Percentiles rank a stretch among this genome's conserved stretches.
Conservation (phyloP, 345 rosid genomes). For the Geranium brycei region DNA sequence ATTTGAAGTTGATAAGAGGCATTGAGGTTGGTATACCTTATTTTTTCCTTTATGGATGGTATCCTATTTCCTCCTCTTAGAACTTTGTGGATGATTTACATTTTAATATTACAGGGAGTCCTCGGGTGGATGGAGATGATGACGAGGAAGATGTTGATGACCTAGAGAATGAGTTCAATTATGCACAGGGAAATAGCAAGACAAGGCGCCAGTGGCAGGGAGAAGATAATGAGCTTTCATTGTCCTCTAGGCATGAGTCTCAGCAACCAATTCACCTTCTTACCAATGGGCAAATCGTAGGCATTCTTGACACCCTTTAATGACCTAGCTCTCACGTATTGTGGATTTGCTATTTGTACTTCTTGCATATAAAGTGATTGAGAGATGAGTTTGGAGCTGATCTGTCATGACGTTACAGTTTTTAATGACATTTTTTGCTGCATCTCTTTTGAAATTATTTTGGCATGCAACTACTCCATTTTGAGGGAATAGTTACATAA, state of each 20-base stretch:
- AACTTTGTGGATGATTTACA: not conserved
- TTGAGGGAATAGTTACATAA: not conserved
- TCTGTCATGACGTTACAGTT: not conserved
- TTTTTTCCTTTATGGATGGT: not conserved
- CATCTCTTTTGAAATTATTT: not conserved
- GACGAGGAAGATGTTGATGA: conserved; percentile 98
- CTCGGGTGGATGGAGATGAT: conserved; percentile 91
- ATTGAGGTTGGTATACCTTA: not conserved
- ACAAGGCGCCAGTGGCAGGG: conserved; percentile 68
- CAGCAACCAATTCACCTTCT: conserved; percentile 87
- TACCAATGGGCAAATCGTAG: conserved; percentile 72
- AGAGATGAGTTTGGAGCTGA: not conserved
- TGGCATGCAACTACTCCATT: not conserved
- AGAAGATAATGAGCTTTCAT: conserved; percentile 70
- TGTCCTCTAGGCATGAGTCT: conserved; percentile 85
- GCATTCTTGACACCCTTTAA: conserved; percentile 7
- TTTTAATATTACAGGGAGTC: conserved; percentile 50
- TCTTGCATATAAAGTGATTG: not conserved
- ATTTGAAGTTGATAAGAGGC: not conserved
- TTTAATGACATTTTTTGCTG: not conserved
- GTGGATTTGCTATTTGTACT: not conserved
- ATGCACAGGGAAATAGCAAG: conserved; percentile 51
- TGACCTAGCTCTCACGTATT: not conserved
- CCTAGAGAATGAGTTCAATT: conserved; percentile 83
- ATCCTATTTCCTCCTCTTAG: not conserved